Evolutionary conservation across 2,329 filamentous ascomycete species (phyloP), one percentile per base, ranked within the genome.

Genomic region (Phialophora macrospora): DNA sequence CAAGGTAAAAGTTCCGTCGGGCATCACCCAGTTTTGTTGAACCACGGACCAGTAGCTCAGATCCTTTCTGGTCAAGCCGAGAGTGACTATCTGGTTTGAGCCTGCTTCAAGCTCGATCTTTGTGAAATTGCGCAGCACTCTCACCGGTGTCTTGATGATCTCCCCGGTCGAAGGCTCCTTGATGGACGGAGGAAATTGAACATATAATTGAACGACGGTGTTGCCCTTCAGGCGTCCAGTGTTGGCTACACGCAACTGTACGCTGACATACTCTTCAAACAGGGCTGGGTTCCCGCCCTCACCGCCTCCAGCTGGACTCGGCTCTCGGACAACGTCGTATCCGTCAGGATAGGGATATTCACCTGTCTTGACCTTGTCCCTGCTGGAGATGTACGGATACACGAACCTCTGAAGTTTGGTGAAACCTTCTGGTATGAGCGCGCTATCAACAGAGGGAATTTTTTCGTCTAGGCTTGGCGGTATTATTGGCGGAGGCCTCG

Each of bases 101-200:
- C 85, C 87, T 0, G 83, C 80, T 3, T 81, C 78, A 17, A 92
- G 76, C 28, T 79, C 75, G 2, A 90, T 79, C 80, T 93, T 92
- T 68, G 89, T 87, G 73, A 93, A 93, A 32, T 89, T 89, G 14
- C 90, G 84, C 22, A 93, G 81, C n/a, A 88, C 87, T 63, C 83
- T 83, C 1, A 87, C 76, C 0, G 90, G 90, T 59, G 91, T 92
- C 30, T 92, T 88, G 24, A 83, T 81, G n/a, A 70, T 51, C 62
- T 82, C 79, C 7, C 77, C 75, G 12, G 80, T 80, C 60, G 77
- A 76, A 0, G 73, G 70, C 58, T 81, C 79, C n/a, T 70, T 73
- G 62, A 80, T 79, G 60, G 75, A 67, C 7, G 78, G 67, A 0
- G 86, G 72, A 38, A 71, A 69, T 24, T 48, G 58, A 4, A 74